A percentile compares a stretch with the other conserved stretches of the same genome.
Conservation (phyloP, 768 basidiomycete species). For the Pluteus cervinus region DNA sequence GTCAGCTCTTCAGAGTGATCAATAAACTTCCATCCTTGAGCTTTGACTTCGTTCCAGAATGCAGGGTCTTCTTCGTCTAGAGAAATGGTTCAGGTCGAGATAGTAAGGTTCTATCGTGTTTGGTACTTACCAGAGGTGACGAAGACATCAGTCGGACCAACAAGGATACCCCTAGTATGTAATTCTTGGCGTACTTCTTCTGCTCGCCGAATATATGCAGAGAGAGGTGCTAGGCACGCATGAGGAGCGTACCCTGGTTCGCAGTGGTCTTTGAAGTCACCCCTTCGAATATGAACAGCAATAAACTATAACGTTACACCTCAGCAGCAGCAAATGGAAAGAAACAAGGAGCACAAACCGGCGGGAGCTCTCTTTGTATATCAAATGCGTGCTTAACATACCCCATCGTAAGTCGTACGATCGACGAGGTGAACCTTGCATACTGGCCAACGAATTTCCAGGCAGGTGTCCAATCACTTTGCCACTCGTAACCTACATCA, state of each 20-base stretch:
- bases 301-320: conserved; percentile 19
- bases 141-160: conserved; percentile 30
- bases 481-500: conserved; percentile 7
- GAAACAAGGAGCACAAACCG: background rate
- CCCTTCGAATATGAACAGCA: conserved; percentile 32
- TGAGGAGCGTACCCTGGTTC: too few relatives aligned
- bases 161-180: conserved; percentile 19
- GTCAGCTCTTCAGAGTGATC: conserved; percentile 32
- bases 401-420: conserved; percentile 4
- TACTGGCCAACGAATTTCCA: conserved; percentile 7
- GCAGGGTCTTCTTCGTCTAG: conserved; percentile 37
- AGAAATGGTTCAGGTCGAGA: conserved; percentile 3
- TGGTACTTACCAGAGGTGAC: conserved; percentile 31
- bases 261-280: conserved; percentile 34
- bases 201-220: conserved; percentile 29
- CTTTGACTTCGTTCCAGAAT: conserved; percentile 34
- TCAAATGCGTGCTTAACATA: conserved; percentile 7
- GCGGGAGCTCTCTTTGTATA: conserved; percentile 1
- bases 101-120: background rate
- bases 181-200: conserved; percentile 30
- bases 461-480: conserved; percentile 5
- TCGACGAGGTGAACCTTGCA: conserved; percentile 3
- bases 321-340: background rate
- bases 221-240: conserved; percentile 34
- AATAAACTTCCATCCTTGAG: conserved; percentile 37